Evolutionary conservation across 345 rosid species (phyloP), one percentile per base, ranked within the genome.

Genomic region (Salix caprea): DNA sequence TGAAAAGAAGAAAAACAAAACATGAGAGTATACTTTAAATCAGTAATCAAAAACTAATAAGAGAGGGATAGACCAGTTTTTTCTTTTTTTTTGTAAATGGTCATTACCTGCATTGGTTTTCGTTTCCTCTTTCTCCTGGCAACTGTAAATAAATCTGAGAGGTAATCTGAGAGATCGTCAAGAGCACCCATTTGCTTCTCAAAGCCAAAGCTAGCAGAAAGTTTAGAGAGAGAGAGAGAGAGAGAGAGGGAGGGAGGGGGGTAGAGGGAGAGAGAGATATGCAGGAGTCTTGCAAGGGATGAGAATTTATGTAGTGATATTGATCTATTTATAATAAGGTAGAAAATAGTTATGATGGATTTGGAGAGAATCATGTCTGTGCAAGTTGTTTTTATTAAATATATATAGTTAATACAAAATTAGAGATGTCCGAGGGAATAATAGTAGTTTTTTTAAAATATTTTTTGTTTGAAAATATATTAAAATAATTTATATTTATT

Each of bases 91-190:
- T 34, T 3, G 0, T 11, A 12, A 24, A 23, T 30, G 23, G 19
- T 10, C 13, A 21, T 6, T 46, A 85, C 91, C 91, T 88, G 89
- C 88, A 85, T 82, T 30, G 86, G 86, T 74, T 80, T 88, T 46
- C 84, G 82, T 73, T 85, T 88, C 78, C 82, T 83, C 74, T 75
- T 77, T 7, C 40, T 78, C 37, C n/a, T 84, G 32, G 87, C 58
- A 61, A 66, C 50, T 5, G 76, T 74, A 69, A 83, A 74, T 32
- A 84, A 66, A 23, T 88, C 89, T 0, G 78, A 68, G 19, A 81
- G 32, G 67, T 60, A 77, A 69, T 81, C 84, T 5, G 84, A 71
- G 3, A 88, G 69, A 76, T 73, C 65, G 54, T 88, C 91, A 28
- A 88, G 87, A 6, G 79, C 83, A 23, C 91, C 91, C 91, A 88